Conservation (phyloP, 768 basidiomycete genomes). For the Mycena haematopus region DNA sequence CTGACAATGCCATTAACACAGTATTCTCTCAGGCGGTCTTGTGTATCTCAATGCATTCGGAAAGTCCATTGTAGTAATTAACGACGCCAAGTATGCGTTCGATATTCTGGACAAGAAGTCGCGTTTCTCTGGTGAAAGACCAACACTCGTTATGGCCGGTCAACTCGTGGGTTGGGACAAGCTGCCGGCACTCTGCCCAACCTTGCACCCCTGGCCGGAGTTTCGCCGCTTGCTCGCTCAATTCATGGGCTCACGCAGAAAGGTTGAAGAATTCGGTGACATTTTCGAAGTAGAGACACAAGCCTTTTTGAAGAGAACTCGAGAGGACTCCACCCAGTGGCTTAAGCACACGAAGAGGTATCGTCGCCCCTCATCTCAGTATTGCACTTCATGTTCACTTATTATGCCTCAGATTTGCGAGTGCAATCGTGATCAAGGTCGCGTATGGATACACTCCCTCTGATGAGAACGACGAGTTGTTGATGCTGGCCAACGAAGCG, state of each 20-base stretch:
- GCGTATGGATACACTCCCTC: background rate
- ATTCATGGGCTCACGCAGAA: background rate
- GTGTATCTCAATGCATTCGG: background rate
- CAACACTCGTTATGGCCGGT: background rate
- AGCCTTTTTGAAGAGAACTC: background rate
- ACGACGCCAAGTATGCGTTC: background rate
- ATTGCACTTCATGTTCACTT: background rate
- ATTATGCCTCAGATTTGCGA: background rate
- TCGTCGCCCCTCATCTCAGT: background rate
- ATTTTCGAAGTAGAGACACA: background rate
- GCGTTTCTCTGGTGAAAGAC: background rate
- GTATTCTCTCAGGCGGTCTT: background rate
- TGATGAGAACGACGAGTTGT: background rate
- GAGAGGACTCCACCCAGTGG: background rate
- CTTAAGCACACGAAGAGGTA: background rate
- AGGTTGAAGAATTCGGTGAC: background rate
- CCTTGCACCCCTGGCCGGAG: background rate
- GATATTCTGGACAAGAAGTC: background rate
- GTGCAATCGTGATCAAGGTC: background rate
- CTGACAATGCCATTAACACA: background rate
- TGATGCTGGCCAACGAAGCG: background rate
- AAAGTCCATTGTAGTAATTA: background rate
- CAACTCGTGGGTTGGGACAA: background rate
- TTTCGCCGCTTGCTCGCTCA: background rate
- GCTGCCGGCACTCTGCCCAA: background rate